Base-by-base conservation (phyloP, 2,329 filamentous ascomycete species). In the Botrytis medusae region DNA sequence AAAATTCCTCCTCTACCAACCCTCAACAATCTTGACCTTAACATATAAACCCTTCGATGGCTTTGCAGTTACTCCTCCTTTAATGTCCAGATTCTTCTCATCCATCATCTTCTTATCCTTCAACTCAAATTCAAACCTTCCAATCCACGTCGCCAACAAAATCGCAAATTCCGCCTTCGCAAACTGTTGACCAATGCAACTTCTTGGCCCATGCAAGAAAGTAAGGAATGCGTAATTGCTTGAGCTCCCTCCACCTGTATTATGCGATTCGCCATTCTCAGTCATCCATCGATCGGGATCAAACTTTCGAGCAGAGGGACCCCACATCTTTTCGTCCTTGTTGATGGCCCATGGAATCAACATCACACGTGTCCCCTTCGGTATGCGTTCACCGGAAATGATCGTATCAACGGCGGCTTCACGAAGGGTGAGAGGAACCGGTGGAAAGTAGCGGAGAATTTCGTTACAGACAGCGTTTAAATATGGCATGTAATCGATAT, bases 101-200 rank as follows among this genome's bases (percentile, higher is more conserved):
- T 92, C 90, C 80, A 90, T 83, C 80, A 91, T 87, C 74, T 90
- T 87, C 78, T 88, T 83, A 77, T 90, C 83, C 75, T 82, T 81
- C 71, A 91, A 79, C 77, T 83, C 83, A 80, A 91, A 90, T 79
- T 90, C 87, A 81, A 97, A 97, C 54, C 88, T 86, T 1, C 94
- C 94, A 6, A 95, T 87, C 86, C 92, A 90, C 14, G 89, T 87
- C 34, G 94, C 94, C 64, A 98, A 80, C 75, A 98, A 83, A 80
- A 92, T 95, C 14, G 93, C 93, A 82, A 97, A 93, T 84, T 98
- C 95, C 0, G 91, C 89, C 80, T 90, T 91, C 0, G 95, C 92
- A 83, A 97, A 97, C 2, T 86, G 86, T 81, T 91, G 88, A 0
- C 94, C 95, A 77, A 97, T 97, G 80, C 95, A 97, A 79, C 91